Conservation (phyloP, 352 stramenopile genomes). For the Globisporangium nagaii region DNA sequence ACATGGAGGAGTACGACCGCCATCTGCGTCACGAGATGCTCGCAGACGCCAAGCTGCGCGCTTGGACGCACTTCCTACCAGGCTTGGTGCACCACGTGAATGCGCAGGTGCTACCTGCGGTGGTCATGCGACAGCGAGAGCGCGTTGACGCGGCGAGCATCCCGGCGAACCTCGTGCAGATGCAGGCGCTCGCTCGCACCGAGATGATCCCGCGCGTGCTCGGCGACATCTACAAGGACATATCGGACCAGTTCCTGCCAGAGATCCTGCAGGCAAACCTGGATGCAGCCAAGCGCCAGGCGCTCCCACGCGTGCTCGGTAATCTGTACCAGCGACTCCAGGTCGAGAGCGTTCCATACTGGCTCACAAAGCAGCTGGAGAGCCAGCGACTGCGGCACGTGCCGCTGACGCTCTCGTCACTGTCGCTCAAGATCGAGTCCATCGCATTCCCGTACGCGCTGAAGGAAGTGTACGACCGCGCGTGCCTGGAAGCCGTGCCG, state of each 20-base stretch:
- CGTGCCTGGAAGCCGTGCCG: slow-evolving; percentile 58
- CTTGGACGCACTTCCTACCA: slow-evolving; percentile 37
- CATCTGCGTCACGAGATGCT: slow-evolving; percentile 46
- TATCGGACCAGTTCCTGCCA: slow-evolving; percentile 48
- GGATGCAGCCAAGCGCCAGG: slow-evolving; percentile 15
- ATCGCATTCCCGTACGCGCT: slow-evolving; percentile 62
- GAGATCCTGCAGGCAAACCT: slow-evolving; percentile 30
- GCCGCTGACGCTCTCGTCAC: slow-evolving; percentile 35
- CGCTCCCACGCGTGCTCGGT: slow-evolving; percentile 50
- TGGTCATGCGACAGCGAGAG: slow-evolving; percentile 34
- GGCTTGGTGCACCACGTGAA: slow-evolving; percentile 24
- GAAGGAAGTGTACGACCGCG: slow-evolving; percentile 47
- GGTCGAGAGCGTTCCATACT: slow-evolving; percentile 42
- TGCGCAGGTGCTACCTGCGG: slow-evolving; percentile 27
- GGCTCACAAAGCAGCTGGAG: slow-evolving; percentile 36
- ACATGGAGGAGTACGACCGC: slow-evolving; percentile 32
- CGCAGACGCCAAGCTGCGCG: slow-evolving; percentile 53
- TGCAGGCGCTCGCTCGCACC: slow-evolving; percentile 43
- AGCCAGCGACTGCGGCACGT: slow-evolving; percentile 39
- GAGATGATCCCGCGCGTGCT: slow-evolving; percentile 60
- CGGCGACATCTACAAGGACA: slow-evolving; percentile 48
- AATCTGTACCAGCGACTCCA: slow-evolving; percentile 41
- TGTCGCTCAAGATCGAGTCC: slow-evolving; percentile 33
- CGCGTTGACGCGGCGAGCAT: slow-evolving; percentile 42
- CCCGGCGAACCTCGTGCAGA: slow-evolving; percentile 34